These are phyloP conservation scores for Darksidea phi DNA, from an alignment of 495 filamentous ascomycete genomes.

Conservation along the genomic window DNA sequence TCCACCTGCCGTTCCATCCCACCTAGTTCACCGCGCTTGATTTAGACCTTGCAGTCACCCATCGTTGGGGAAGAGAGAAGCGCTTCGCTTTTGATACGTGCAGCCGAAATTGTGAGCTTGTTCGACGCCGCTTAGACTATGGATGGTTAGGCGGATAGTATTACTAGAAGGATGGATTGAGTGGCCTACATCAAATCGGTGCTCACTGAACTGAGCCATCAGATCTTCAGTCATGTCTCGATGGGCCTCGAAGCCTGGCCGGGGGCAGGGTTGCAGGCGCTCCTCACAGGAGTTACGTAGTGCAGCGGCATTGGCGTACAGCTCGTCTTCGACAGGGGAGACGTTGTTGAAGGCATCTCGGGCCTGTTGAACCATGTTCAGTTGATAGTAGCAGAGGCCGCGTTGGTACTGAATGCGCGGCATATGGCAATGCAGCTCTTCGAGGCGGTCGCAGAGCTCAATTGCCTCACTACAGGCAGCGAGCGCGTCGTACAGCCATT, in stretches of 20 bases:
- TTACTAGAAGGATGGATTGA: not conserved
- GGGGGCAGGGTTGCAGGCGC: not conserved
- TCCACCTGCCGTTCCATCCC: not conserved
- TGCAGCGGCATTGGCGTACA: not conserved
- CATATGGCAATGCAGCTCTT: constrained; percentile 3
- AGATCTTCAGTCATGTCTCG: not conserved
- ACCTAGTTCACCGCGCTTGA: not conserved
- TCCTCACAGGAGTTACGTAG: constrained; percentile 3
- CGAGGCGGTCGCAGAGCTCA: constrained; percentile 7
- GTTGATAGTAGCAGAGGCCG: constrained; percentile 18
- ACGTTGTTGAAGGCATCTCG: constrained; percentile 11
- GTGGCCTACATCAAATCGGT: not conserved
- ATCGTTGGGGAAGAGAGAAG: not conserved
- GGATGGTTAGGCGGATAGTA: not conserved
- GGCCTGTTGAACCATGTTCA: constrained; percentile 14
- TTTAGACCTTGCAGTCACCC: not conserved
- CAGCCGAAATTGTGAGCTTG: not conserved
- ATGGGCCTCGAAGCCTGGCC: not conserved
- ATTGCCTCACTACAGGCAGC: constrained; percentile 19
- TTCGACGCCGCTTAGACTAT: not conserved
- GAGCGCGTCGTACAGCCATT: constrained; percentile 14
- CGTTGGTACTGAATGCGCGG: constrained; percentile 17
- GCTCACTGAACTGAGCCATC: not conserved
- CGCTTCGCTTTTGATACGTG: not conserved
- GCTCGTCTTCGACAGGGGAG: not conserved